These are phyloP conservation scores for Ophiostoma sp. DNA, from an alignment of 2,329 filamentous ascomycete species.

Conservation along the genomic window DNA sequence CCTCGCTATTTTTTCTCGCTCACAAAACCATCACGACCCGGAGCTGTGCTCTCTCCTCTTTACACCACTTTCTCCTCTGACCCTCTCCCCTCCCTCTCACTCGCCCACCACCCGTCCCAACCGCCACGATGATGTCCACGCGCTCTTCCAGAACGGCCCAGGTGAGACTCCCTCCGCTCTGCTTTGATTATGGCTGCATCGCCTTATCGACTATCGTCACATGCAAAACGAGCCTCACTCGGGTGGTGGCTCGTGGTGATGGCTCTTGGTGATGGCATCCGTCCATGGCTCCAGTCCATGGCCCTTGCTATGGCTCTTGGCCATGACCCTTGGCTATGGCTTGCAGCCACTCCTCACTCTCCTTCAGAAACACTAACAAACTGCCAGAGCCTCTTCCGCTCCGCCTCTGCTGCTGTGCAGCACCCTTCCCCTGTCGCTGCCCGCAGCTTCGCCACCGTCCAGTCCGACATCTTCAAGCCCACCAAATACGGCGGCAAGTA, in stretches of 20 bases:
- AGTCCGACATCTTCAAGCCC: constrained; percentile 97
- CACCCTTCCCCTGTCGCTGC: constrained; percentile 33
- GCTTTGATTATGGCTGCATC: background rate
- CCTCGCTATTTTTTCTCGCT: constrained; percentile 15
- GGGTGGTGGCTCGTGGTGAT: too few relatives aligned
- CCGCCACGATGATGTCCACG: constrained; percentile 52
- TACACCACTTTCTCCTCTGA: constrained; percentile 13
- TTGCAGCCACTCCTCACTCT: too few relatives aligned
- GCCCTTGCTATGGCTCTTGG: too few relatives aligned
- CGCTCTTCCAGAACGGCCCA: constrained; percentile 52
- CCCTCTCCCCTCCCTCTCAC: constrained; percentile 12
- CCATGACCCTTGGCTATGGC: too few relatives aligned
- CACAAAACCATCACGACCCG: constrained; percentile 14
- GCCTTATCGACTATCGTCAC: constrained; percentile 16
- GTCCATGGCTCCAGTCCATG: too few relatives aligned
- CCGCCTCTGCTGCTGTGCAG: constrained; percentile 41
- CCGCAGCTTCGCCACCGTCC: constrained; percentile 69
- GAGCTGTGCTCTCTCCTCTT: constrained; percentile 20
- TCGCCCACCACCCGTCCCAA: constrained; percentile 23
- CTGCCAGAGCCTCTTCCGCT: constrained; percentile 47
- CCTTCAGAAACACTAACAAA: too few relatives aligned
- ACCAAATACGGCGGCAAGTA: constrained; percentile 99
- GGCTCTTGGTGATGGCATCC: too few relatives aligned
- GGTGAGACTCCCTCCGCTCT: constrained; percentile 37
- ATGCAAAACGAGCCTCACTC: constrained; percentile 17